Conservation (phyloP, 495 filamentous ascomycete genomes). For the Penicillium roqueforti region DNA sequence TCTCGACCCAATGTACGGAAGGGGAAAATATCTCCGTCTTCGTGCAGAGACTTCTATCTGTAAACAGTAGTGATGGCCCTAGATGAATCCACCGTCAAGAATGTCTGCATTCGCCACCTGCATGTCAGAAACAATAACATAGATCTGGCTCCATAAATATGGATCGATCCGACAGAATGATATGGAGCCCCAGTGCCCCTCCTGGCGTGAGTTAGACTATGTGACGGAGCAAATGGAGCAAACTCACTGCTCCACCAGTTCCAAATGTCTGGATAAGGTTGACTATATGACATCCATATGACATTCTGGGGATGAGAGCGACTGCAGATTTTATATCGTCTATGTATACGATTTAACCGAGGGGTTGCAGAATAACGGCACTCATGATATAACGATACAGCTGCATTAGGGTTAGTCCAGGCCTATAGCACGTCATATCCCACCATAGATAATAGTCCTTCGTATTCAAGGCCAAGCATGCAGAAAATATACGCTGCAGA, state of each 20-base stretch:
- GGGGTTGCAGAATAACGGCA: background rate
- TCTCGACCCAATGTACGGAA: background rate
- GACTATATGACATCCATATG: background rate
- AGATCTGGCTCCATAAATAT: conserved; percentile 6
- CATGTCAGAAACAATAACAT: background rate
- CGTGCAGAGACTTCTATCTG: background rate
- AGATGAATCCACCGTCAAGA: background rate
- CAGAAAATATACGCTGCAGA: background rate
- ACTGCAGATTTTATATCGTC: background rate
- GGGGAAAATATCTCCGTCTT: background rate
- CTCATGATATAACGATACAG: too few relatives aligned
- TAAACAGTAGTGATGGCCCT: background rate
- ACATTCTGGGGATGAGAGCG: background rate
- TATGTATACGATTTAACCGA: background rate
- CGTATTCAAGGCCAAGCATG: too few relatives aligned
- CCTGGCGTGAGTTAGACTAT: conserved; percentile 3
- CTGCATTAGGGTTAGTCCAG: background rate
- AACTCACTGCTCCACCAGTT: conserved; percentile 19
- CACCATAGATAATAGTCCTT: background rate
- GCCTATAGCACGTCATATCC: background rate
- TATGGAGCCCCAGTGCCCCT: conserved; percentile 19
- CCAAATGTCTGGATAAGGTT: conserved; percentile 10
- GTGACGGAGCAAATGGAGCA: conserved; percentile 20
- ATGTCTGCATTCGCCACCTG: conserved; percentile 4
- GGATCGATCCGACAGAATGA: background rate